Percentiles rank a stretch among this genome's conserved stretches.
Evolutionary conservation across 176 grass and related monocot species (phyloP).

Genomic region (Chloris gayana): DNA sequence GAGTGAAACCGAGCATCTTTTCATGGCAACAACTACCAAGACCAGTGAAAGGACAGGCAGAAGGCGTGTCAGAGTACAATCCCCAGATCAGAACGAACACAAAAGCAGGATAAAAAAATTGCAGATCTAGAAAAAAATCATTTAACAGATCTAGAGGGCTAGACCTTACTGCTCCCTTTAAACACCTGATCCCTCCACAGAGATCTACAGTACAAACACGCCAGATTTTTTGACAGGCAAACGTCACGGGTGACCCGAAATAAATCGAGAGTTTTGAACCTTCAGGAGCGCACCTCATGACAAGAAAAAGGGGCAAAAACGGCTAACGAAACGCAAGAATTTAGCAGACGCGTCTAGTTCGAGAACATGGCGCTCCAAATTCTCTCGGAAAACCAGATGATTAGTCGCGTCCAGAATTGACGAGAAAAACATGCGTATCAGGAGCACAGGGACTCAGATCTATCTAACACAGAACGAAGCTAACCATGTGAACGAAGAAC

Average conservation of each 20-base stretch:
- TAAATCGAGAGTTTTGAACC: background rate
- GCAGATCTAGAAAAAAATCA: background rate
- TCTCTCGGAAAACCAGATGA: background rate
- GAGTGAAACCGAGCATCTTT: slow-evolving; percentile 3
- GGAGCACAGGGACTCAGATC: background rate
- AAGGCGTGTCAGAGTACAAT: slow-evolving; percentile 13
- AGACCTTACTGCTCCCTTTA: background rate
- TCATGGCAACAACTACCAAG: background rate
- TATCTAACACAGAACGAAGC: background rate
- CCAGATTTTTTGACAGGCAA: background rate
- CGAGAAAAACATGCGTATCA: background rate
- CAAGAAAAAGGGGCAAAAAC: background rate
- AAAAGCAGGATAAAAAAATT: background rate
- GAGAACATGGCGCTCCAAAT: background rate
- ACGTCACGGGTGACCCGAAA: background rate
- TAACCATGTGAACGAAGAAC: background rate
- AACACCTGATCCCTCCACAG: background rate
- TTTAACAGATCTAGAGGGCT: slow-evolving; percentile 10
- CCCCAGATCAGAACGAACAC: slow-evolving; percentile 12
- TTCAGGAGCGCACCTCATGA: background rate
- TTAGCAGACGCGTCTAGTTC: background rate
- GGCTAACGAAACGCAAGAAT: background rate
- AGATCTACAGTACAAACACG: background rate
- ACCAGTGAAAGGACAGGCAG: slow-evolving; percentile 3
- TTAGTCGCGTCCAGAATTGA: background rate